Conservation (phyloP, 495 filamentous ascomycete genomes). For the Penicillium pancosmium region DNA sequence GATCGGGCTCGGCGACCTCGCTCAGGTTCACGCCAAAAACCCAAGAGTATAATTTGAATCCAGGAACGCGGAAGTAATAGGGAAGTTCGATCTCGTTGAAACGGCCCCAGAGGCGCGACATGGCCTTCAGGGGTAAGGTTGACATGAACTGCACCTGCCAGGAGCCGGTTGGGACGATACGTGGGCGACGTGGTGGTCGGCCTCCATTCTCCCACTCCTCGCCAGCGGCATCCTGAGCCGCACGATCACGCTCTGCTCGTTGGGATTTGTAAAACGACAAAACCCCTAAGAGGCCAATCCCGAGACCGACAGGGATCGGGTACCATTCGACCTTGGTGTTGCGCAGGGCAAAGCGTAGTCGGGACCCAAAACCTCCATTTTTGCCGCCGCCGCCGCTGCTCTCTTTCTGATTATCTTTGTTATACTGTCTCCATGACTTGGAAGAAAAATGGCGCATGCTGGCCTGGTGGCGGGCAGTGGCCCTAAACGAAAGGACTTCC, state of each 20-base stretch:
- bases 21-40: conserved; percentile 92
- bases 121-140: conserved; percentile 89
- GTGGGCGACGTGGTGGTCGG: conserved; percentile 63
- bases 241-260: conserved; percentile 54
- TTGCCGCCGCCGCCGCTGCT: conserved; percentile 29
- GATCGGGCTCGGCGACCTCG: conserved; percentile 84
- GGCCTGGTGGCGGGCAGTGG: conserved; percentile 38
- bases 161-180: conserved; percentile 82
- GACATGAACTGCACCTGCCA: conserved; percentile 98
- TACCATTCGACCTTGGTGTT: conserved; percentile 89
- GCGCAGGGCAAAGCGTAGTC: conserved; percentile 63
- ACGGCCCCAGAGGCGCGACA: conserved; percentile 89
- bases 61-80: conserved; percentile 85
- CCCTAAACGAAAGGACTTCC: conserved; percentile 46
- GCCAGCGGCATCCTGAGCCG: conserved; percentile 53
- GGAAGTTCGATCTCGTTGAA: conserved; percentile 95
- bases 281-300: conserved; percentile 83
- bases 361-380: conserved; percentile 64
- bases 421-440: conserved; percentile 40
- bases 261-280: conserved; percentile 80
- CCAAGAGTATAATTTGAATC: conserved; percentile 93
- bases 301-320: conserved; percentile 90
- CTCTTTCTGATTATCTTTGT: conserved; percentile 39
- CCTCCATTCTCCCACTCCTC: conserved; percentile 46
- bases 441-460: conserved; percentile 47